Base-by-base conservation (phyloP, 495 filamentous ascomycete species). In the Venustampulla echinocandica region DNA sequence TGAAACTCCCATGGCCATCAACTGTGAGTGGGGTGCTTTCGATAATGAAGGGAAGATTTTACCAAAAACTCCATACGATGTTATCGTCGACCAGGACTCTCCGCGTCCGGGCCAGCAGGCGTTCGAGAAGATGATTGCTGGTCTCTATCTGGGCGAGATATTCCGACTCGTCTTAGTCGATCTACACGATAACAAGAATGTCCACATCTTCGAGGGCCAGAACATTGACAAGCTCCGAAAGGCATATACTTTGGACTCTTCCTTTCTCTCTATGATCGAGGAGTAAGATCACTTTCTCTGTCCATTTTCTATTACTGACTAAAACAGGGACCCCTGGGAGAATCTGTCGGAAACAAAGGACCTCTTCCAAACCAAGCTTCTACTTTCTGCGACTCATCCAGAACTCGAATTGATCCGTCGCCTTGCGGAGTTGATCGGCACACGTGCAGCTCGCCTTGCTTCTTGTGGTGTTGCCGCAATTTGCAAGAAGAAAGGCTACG, bases 1-100 rank as follows among this genome's bases (percentile, higher is more conserved):
- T 1, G 80, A 89, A 45, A 82, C 83, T 61, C 88, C 86, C 38
- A 90, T 98, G 67, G 92, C 90, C 35, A 98, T 98, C 69, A 98
- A 98, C 74, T 98, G 92, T 71, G 92, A 98, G 67, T 98, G 89
- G 74, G 92, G 92, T 39, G 93, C 92, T 41, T 98, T 98, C 61
- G 92, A 98, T 68, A 97, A 96, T 65, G 90, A 98, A 66, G 84
- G 90, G 67, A 71, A 84, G 44, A 84, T 98, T 38, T 81, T 98
- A 15, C 93, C 92, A 13, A 82, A 85, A 24, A 96, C 90, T 18
- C 80, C 79, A 41, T 82, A 82, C 62, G 90, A 97, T 62, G 69
- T 84, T 49, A 78, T 85, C 59, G 85, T 97, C 54, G 90, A 97
- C 73, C 82, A 85, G 50, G 85, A 90, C 59, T 95, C 90, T 5